Base-by-base conservation (phyloP, 352 stramenopile species). In the Synura sp. region DNA sequence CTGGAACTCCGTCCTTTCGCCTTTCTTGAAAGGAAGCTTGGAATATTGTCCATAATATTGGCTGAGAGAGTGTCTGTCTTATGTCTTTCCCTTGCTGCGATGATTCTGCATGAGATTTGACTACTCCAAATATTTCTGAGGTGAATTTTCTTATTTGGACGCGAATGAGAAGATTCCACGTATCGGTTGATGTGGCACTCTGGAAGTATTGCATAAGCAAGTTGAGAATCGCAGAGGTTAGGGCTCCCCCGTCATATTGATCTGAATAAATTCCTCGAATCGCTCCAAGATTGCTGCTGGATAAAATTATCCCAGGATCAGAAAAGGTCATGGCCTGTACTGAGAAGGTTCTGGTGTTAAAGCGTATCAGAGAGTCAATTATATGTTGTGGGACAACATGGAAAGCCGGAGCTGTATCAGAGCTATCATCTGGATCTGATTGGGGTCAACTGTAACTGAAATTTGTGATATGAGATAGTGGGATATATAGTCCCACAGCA, bases 181-280 rank as follows among this genome's bases (percentile, higher is more conserved):
- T 63, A 22, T 12, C 14, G 49, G 49, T 63, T 22, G 49, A 63
- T 29, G 49, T 63, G 49, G 49, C 49, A 63, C 49, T 22, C 29
- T 63, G 49, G 49, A 63, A 63, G 29, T 63, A 63, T 63, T 63
- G 49, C 14, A 63, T 12, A 63, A 63, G 49, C 12, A 63, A 22
- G 49, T 63, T 63, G 49, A 63, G 49, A 12, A 63, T 63, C 49
- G 49, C 14, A 22, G 49, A 12, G 29, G 49, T 63, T 12, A 63
- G 49, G 49, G 49, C 14, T 63, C 49, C 49, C 14, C 49, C 49
- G n/a, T n/a, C n/a, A 63, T 63, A 63, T 63, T 12, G 29, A 19
- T 63, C 49, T 29, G 29, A 29, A 29, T 12, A 22, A 22, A 63
- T 12, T 29, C 49, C 49, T 22, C 49, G 14, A 29, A 63, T 22